phyloP scores from a whole-genome alignment of 495 filamentous ascomycete genomes.

The Tetracladium setigerum region DNA sequence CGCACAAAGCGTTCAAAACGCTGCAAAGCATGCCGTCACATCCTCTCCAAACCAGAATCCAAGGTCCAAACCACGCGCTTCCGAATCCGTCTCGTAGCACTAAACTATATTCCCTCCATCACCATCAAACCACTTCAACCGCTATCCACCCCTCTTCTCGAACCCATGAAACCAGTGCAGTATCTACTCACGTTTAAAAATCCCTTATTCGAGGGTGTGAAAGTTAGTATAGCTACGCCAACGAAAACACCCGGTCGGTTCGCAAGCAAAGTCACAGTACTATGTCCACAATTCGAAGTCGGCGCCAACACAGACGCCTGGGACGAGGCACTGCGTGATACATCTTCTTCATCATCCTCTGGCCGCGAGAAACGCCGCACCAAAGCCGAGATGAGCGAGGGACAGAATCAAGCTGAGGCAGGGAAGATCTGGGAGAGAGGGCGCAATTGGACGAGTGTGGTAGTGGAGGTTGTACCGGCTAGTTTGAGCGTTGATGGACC shows the following conservation, averaged over 20 bases:
- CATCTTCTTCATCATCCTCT: constrained; percentile 20
- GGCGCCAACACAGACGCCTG: constrained; percentile 93
- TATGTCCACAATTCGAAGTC: constrained; percentile 91
- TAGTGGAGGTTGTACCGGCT: constrained; percentile 83
- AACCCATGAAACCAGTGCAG: constrained; percentile 64
- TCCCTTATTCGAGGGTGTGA: constrained; percentile 84
- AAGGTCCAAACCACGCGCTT: constrained; percentile 82
- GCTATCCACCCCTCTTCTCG: constrained; percentile 32
- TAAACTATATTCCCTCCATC: constrained; percentile 81
- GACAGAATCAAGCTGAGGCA: constrained; percentile 64
- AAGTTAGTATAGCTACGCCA: constrained; percentile 81
- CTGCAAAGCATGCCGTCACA: constrained; percentile 86
- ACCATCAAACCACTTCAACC: constrained; percentile 54
- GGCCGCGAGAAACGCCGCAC: constrained; percentile 31
- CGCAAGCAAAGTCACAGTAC: constrained; percentile 74
- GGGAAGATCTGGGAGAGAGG: constrained; percentile 94
- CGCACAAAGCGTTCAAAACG: constrained; percentile 90
- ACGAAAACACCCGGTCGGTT: constrained; percentile 70
- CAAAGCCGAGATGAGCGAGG: constrained; percentile 29
- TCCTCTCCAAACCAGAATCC: constrained; percentile 88
- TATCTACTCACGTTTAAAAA: constrained; percentile 86
- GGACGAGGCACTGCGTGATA: constrained; percentile 73
- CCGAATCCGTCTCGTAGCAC: constrained; percentile 80
- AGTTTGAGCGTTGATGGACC: constrained; percentile 25
- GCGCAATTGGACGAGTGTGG: constrained; percentile 89